Evolutionary conservation across 306 rosid species (phyloP).

Genomic region (Dicorynia guianensis): DNA sequence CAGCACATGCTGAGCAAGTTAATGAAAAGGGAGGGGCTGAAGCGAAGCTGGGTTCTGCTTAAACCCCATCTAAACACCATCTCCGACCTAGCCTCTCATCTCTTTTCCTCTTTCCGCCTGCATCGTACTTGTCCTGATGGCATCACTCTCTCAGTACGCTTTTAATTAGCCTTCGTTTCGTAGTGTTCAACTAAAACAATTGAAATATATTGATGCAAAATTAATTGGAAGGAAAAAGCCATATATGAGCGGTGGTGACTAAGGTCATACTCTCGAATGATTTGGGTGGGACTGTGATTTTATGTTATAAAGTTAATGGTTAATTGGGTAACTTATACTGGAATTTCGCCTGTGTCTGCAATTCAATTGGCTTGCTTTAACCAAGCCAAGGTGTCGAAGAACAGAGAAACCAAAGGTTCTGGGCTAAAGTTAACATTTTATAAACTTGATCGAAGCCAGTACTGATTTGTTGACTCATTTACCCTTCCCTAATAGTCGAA

Average conservation of each 20-base stretch:
- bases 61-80: slow-evolving; percentile 73
- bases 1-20: slow-evolving; percentile 55
- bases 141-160: slow-evolving; percentile 69
- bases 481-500: not conserved
- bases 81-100: slow-evolving; percentile 67
- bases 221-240: not conserved
- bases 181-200: not conserved
- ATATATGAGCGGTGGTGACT: not conserved
- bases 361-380: not conserved
- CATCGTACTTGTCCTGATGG: slow-evolving; percentile 71
- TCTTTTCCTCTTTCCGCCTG: slow-evolving; percentile 61
- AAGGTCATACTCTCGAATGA: not conserved
- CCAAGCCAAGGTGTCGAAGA: not conserved
- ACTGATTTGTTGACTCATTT: not conserved
- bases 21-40: slow-evolving; percentile 65
- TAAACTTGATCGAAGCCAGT: not conserved
- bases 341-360: not conserved
- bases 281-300: not conserved
- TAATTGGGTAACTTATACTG: not conserved
- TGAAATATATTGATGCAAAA: not conserved
- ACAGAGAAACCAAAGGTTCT: not conserved
- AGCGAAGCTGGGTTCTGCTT: slow-evolving; percentile 81
- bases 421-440: not conserved
- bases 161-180: not conserved
- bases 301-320: not conserved